Evolutionary conservation across 306 rosid genomes (phyloP).

Genomic region (Arachis hypogaea): DNA sequence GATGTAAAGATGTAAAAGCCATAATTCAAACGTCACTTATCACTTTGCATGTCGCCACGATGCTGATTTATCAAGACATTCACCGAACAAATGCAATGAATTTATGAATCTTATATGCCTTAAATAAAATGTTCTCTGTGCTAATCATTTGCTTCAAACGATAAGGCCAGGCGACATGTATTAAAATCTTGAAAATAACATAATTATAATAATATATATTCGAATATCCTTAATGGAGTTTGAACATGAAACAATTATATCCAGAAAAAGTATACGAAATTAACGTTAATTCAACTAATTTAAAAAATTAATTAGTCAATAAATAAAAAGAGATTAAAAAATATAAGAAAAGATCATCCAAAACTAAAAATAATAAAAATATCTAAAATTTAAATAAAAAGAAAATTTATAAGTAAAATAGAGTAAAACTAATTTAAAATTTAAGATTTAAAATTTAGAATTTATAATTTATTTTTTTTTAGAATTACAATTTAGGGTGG

Average conservation of each 20-base stretch:
- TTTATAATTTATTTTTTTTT: too few species aligned
- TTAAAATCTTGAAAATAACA: neutral
- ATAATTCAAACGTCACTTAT: constrained; percentile 33
- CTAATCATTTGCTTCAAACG: neutral
- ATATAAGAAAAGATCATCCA: too few species aligned
- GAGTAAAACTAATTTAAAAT: too few species aligned
- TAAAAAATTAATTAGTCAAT: too few species aligned
- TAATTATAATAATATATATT: neutral
- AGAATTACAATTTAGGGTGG: too few species aligned
- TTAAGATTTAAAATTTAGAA: too few species aligned
- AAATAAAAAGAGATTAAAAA: too few species aligned
- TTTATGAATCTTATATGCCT: constrained; percentile 5
- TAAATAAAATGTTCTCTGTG: neutral
- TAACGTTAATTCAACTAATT: too few species aligned
- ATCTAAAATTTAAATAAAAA: too few species aligned
- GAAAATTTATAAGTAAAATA: too few species aligned
- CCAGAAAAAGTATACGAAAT: too few species aligned
- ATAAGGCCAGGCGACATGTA: constrained; percentile 1
- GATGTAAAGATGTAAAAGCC: neutral
- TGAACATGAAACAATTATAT: neutral
- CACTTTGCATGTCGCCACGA: constrained; percentile 34
- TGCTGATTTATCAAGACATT: constrained; percentile 27
- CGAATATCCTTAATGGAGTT: neutral
- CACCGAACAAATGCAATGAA: constrained; percentile 40
- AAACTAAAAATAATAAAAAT: too few species aligned